Percentiles rank a stretch among this genome's conserved stretches.
These are phyloP conservation scores for Areca catechu DNA, from an alignment of 176 grass and related monocot species.

Conservation along the genomic window DNA sequence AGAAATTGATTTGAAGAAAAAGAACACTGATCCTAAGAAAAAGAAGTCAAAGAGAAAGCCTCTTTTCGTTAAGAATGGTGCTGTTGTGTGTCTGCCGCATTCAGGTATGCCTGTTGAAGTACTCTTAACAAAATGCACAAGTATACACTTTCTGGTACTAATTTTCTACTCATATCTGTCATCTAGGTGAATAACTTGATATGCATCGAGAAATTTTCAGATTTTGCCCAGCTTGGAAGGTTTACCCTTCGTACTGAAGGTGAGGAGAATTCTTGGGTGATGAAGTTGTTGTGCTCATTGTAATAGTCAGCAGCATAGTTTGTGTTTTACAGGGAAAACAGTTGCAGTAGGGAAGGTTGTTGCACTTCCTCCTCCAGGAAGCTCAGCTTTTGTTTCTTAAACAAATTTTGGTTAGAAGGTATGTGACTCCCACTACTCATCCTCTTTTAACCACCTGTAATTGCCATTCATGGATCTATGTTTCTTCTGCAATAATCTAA, in stretches of 20 bases:
- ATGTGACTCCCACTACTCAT: background rate
- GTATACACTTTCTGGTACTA: background rate
- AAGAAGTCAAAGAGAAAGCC: conserved; percentile 76
- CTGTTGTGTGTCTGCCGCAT: conserved; percentile 79
- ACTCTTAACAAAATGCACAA: background rate
- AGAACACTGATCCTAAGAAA: conserved; percentile 63
- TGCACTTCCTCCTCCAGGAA: conserved; percentile 42
- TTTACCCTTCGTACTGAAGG: conserved; percentile 96
- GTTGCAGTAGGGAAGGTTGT: conserved; percentile 91
- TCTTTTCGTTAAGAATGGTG: conserved; percentile 97
- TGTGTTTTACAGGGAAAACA: conserved; percentile 64
- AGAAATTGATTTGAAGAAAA: conserved; percentile 81
- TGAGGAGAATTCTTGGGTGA: conserved; percentile 2
- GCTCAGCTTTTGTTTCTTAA: conserved; percentile 34
- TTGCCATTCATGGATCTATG: too few relatives aligned
- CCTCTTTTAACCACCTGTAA: too few relatives aligned
- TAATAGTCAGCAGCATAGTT: background rate
- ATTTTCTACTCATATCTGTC: conserved; percentile 7
- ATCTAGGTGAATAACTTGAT: conserved; percentile 79
- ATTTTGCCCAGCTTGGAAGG: conserved; percentile 88
- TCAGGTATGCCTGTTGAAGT: conserved; percentile 41
- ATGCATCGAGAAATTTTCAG: conserved; percentile 84
- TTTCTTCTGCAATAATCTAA: too few relatives aligned
- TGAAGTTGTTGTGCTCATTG: too few relatives aligned
- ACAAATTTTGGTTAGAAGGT: conserved; percentile 50